Conservation (phyloP, 768 basidiomycete genomes). For the Termitomyces titanicus region DNA sequence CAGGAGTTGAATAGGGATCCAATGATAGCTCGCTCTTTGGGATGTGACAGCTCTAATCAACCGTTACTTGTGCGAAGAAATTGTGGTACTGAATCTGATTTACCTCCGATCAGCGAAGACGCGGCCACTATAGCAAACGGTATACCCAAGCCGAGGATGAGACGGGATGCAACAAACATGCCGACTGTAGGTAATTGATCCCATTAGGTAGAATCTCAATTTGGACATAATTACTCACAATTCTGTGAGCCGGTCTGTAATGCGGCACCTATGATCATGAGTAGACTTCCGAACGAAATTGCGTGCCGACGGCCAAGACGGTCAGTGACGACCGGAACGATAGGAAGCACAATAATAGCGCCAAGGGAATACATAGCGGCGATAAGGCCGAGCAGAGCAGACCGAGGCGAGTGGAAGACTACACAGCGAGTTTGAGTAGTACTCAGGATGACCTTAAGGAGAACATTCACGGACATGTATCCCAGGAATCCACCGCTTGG, state of each 20-base stretch:
- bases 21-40: slow-evolving; percentile 63
- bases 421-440: neutral
- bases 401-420: slow-evolving; percentile 55
- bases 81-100: neutral
- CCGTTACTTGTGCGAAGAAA: neutral
- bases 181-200: slow-evolving; percentile 32
- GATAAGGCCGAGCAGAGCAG: slow-evolving; percentile 51
- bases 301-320: slow-evolving; percentile 45
- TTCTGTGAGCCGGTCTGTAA: slow-evolving; percentile 45
- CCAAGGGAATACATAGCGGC: slow-evolving; percentile 58
- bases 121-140: slow-evolving; percentile 64
- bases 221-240: slow-evolving; percentile 29
- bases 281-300: slow-evolving; percentile 46
- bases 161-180: slow-evolving; percentile 56
- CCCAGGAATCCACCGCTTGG: slow-evolving; percentile 57
- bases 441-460: slow-evolving; percentile 21
- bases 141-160: slow-evolving; percentile 56
- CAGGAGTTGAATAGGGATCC: slow-evolving; percentile 63
- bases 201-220: neutral
- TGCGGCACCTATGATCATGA: slow-evolving; percentile 44
- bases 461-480: slow-evolving; percentile 35
- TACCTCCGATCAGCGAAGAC: slow-evolving; percentile 59
- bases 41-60: slow-evolving; percentile 56
- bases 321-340: slow-evolving; percentile 50
- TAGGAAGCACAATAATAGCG: slow-evolving; percentile 47